A percentile compares a stretch with the other conserved stretches of the same genome.
Conservation (phyloP, 192 early-diverging fungal genomes). For the Glomus cerebriforme region DNA sequence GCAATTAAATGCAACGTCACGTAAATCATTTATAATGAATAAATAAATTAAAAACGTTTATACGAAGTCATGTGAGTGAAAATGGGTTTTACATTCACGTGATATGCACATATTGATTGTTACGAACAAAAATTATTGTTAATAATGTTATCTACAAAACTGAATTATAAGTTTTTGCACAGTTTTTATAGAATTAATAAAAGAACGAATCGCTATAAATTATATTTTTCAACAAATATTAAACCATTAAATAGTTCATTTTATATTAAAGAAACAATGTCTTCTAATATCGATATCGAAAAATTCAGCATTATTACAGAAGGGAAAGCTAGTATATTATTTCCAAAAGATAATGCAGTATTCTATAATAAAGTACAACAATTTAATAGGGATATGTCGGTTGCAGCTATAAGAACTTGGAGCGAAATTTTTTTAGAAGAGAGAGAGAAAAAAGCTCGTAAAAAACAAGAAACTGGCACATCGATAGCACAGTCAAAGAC, state of each 20-base stretch:
- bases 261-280: not conserved
- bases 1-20: too few relatives aligned
- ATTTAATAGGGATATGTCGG: conserved; percentile 97
- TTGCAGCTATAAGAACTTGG: conserved; percentile 95
- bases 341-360: conserved; percentile 86
- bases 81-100: too few relatives aligned
- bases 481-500: conserved; percentile 26
- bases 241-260: not conserved
- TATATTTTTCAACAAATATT: not conserved
- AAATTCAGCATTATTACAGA: conserved; percentile 62
- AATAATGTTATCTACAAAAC: too few relatives aligned
- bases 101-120: too few relatives aligned
- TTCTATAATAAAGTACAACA: conserved; percentile 99
- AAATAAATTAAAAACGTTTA: too few relatives aligned
- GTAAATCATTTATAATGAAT: too few relatives aligned
- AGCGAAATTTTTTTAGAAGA: conserved; percentile 70
- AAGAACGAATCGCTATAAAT: not conserved
- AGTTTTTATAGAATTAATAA: not conserved
- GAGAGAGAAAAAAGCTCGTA: conserved; percentile 54
- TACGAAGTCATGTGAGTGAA: too few relatives aligned
- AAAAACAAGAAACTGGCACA: conserved; percentile 42
- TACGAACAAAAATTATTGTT: too few relatives aligned
- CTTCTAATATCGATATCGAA: not conserved
- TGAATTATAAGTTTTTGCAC: not conserved
- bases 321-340: conserved; percentile 81